Evolutionary conservation across 2,329 filamentous ascomycete species (phyloP), one percentile per base, ranked within the genome.

Genomic region (Fragosphaeria purpurea): DNA sequence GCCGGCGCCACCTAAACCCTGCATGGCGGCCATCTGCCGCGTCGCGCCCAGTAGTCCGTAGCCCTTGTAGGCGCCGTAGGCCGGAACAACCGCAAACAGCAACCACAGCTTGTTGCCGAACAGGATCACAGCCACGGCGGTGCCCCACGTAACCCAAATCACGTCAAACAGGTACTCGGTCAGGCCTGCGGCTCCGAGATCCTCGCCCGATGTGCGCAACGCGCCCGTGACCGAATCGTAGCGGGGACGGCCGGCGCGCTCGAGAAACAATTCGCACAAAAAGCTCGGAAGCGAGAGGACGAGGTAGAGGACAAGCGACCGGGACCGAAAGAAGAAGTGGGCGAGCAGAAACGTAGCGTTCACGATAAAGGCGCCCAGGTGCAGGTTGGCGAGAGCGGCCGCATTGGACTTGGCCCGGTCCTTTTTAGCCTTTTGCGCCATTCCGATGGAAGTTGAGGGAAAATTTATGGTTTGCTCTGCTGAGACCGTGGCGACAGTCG

Each of bases 131-230:
- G 85, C 66, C 7, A 83, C 68, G 41, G 88, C 72, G 49, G 83
- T 86, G 9, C 80, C 82, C 83, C 90, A 96, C 0, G 89, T 96
- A 71, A 95, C 88, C 79, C 95, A 97, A 48, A 95, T 73, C 46
- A 95, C 80, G 69, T 98, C 93, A 77, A 95, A 98, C 85, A 97
- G 88, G 73, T 94, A 97, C 70, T 96, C 93, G 9, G 91, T 97
- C 72, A 98, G 70, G 5, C 93, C 93, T 37, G 84, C 78, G 8
- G 88, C 87, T 48, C 86, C 82, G 47, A 98, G 79, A 65, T 98
- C 93, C 65, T 97, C 90, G 42, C 93, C 91, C 1, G 87, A 74
- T 35, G 77, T 80, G 64, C 80, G 82, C 55, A 97, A 73, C n/a
- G 83, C 75, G 11, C 74, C 76, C 45, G 80, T 82, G 32, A 71